Percentiles rank a stretch among this genome's conserved stretches.
phyloP scores from a whole-genome alignment of 2,329 filamentous ascomycete species.

The Pyricularia pennisetigena region DNA sequence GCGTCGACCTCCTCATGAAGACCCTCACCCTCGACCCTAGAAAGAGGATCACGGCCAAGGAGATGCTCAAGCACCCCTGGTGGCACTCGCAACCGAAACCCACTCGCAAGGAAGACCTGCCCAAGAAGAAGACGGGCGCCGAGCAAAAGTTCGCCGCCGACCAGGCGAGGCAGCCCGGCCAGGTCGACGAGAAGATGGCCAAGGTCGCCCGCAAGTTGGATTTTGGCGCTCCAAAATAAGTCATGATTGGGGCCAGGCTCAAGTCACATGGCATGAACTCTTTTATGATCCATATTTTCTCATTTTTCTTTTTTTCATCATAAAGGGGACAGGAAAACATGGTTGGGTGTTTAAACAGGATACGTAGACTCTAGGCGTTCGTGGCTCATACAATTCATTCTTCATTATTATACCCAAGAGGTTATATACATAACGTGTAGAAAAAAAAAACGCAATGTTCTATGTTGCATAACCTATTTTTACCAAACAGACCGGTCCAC shows the following conservation, averaged over 20 bases:
- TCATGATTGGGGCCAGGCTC: too few species aligned
- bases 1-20: slow-evolving; percentile 79
- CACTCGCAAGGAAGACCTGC: slow-evolving; percentile 72
- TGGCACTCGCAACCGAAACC: slow-evolving; percentile 79
- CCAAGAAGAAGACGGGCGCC: slow-evolving; percentile 56
- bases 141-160: slow-evolving; percentile 73
- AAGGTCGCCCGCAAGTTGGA: slow-evolving; percentile 79
- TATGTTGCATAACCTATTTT: background rate
- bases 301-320: slow-evolving; percentile 1
- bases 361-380: background rate
- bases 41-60: slow-evolving; percentile 66
- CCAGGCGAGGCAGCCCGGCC: slow-evolving; percentile 65
- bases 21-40: slow-evolving; percentile 83
- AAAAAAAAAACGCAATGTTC: background rate
- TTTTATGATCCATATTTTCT: background rate
- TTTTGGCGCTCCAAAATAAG: slow-evolving; percentile 46
- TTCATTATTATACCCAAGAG: background rate
- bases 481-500: background rate
- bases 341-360: background rate
- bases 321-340: background rate
- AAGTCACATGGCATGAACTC: too few species aligned
- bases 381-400: background rate
- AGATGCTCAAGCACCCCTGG: slow-evolving; percentile 75
- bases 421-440: background rate
- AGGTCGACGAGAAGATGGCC: slow-evolving; percentile 58